Evolutionary conservation across 805 yeast genomes (phyloP).

Genomic region (Saccharomyces paradoxus): DNA sequence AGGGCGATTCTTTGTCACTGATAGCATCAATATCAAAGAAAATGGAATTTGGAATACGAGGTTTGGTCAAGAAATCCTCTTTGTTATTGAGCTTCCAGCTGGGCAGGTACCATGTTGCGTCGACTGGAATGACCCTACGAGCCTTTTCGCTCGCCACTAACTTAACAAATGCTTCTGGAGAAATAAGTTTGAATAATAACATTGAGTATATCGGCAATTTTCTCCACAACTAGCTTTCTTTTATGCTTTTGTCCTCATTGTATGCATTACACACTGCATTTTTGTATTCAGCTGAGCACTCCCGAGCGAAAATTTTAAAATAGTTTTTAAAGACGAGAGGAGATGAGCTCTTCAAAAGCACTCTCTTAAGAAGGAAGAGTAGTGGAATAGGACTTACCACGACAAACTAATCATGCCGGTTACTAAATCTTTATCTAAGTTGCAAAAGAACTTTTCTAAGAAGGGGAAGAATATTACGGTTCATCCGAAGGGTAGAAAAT

Average conservation of each 20-base stretch:
- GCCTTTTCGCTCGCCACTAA: constrained; percentile 15
- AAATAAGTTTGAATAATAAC: constrained; percentile 22
- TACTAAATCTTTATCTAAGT: constrained; percentile 28
- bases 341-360: background rate
- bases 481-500: constrained; percentile 86
- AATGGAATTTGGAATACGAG: constrained; percentile 57
- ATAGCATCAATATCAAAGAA: constrained; percentile 73
- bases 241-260: background rate
- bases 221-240: background rate
- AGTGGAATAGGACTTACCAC: background rate
- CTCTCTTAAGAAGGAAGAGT: background rate
- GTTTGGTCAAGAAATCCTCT: constrained; percentile 45
- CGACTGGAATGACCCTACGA: constrained; percentile 51
- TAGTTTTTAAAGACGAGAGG: background rate
- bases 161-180: constrained; percentile 22
- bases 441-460: constrained; percentile 18
- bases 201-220: constrained; percentile 2
- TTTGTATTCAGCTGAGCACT: background rate
- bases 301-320: background rate
- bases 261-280: background rate
- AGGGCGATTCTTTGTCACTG: constrained; percentile 49
- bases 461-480: constrained; percentile 23
- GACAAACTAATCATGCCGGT: constrained; percentile 22
- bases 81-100: constrained; percentile 52
- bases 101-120: constrained; percentile 92